These are phyloP conservation scores for Sambucus nigra DNA, from an alignment of 129 eudicot genomes.

Conservation along the genomic window DNA sequence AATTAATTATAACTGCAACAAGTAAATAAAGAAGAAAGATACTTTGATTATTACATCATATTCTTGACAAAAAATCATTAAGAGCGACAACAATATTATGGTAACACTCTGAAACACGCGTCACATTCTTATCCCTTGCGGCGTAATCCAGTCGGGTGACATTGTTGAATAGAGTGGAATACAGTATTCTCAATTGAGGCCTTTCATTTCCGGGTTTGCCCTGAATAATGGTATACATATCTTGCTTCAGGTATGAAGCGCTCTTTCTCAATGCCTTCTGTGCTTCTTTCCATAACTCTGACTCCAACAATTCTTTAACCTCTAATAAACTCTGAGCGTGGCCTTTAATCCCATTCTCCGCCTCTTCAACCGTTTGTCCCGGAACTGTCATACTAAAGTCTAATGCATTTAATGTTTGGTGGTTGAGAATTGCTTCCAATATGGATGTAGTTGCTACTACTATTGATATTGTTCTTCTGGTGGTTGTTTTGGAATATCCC, in stretches of 20 bases:
- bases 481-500: background rate
- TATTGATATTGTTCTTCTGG: slow-evolving; percentile 17
- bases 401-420: slow-evolving; percentile 9
- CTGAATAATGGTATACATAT: slow-evolving; percentile 64
- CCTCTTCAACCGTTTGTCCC: slow-evolving; percentile 73
- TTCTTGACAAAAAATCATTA: slow-evolving; percentile 38
- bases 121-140: slow-evolving; percentile 65
- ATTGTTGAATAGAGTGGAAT: slow-evolving; percentile 41
- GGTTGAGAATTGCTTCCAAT: background rate
- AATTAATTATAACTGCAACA: too few species aligned
- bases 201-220: slow-evolving; percentile 50
- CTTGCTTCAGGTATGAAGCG: slow-evolving; percentile 57
- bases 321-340: slow-evolving; percentile 41
- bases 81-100: slow-evolving; percentile 32
- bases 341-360: slow-evolving; percentile 35
- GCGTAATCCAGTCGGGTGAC: slow-evolving; percentile 63
- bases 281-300: slow-evolving; percentile 67
- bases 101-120: slow-evolving; percentile 47
- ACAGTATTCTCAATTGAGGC: slow-evolving; percentile 53
- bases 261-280: slow-evolving; percentile 49
- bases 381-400: slow-evolving; percentile 66
- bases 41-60: slow-evolving; percentile 1
- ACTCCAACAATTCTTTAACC: slow-evolving; percentile 39
- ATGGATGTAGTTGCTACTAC: background rate
- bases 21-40: too few species aligned